Conservation (phyloP, 805 yeast genomes). For the Suhomyces emberorum region DNA sequence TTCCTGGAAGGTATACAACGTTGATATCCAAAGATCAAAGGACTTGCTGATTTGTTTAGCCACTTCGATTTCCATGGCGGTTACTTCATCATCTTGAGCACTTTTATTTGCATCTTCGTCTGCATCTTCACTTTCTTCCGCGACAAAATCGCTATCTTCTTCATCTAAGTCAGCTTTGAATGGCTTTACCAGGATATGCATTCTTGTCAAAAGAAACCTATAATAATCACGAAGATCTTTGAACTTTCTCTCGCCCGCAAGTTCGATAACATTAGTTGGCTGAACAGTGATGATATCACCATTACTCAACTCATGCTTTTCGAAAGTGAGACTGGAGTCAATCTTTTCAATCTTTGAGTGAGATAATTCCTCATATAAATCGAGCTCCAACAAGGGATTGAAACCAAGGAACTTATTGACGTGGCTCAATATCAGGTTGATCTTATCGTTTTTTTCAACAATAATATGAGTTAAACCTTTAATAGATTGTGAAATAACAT, state of each 20-base stretch:
- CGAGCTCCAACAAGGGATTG: slow-evolving; percentile 29
- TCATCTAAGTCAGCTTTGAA: slow-evolving; percentile 41
- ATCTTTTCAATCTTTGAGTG: slow-evolving; percentile 49
- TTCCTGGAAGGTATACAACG: slow-evolving; percentile 53
- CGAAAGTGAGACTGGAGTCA: slow-evolving; percentile 40
- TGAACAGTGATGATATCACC: slow-evolving; percentile 63
- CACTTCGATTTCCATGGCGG: slow-evolving; percentile 14
- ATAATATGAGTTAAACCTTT: slow-evolving; percentile 62
- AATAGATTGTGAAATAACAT: slow-evolving; percentile 49
- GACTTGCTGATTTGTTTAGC: slow-evolving; percentile 21
- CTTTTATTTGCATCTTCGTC: neutral
- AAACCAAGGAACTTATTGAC: slow-evolving; percentile 43
- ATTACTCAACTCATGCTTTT: slow-evolving; percentile 54
- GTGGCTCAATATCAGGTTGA: slow-evolving; percentile 39
- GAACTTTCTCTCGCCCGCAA: slow-evolving; percentile 13
- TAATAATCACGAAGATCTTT: slow-evolving; percentile 45
- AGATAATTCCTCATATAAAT: slow-evolving; percentile 59
- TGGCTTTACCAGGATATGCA: slow-evolving; percentile 54
- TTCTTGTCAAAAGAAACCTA: slow-evolving; percentile 54
- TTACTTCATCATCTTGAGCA: slow-evolving; percentile 11
- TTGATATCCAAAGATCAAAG: slow-evolving; percentile 68
- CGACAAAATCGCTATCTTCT: slow-evolving; percentile 49
- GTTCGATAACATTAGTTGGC: slow-evolving; percentile 22
- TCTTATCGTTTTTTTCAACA: slow-evolving; percentile 46
- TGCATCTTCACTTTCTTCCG: slow-evolving; percentile 19